Evolutionary conservation across 371 early-diverging fungal genomes (phyloP), one percentile per base, ranked within the genome.

Genomic region (Mucor indicus): DNA sequence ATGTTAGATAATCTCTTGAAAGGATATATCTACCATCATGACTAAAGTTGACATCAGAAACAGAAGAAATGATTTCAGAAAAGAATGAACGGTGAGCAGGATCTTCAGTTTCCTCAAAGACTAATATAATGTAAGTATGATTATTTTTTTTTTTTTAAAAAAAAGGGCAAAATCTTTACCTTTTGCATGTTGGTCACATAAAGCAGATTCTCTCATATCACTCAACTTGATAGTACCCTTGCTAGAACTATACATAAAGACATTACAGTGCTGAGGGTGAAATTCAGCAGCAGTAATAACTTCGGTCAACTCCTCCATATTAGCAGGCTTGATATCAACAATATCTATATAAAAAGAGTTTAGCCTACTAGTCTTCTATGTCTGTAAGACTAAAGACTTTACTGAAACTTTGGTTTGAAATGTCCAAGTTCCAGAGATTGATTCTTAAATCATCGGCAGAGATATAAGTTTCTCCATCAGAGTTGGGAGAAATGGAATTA

Each of bases 51-150:
- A 95, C 87, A 67, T 98, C 98, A 8, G 95, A 93, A 40, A 98
- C 92, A 4, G 98, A 97, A 1, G 97, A 93, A 38, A 98, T 95
- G 63, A 98, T 97, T 67, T 98, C 98, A 27, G 96, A 95, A 72
- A 98, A 98, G 76, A 98, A 98, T 10, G 95, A 93, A 65, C 93
- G 90, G 61, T 83, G 87, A 25, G 83, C 72, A 4, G 93, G 94
- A 61, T 98, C 97, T 65, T 98, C 97, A 41, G 89, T 84, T 53
- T 92, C 94, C 64, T 94, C 95, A 71, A 93, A 98, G 41, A 92
- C 95, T 91, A 61, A 24, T n/a, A 36, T 25, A 11, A 47, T 16
- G 16, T 17, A 12, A 35, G 16, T 35, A 15, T 4, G 11, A 13
- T 32, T 5, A 39, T 17, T 8, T 17, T 16, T 25, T 1, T 13